Evolutionary conservation across 2,329 filamentous ascomycete genomes (phyloP).

Genomic region (Graphium sp.): DNA sequence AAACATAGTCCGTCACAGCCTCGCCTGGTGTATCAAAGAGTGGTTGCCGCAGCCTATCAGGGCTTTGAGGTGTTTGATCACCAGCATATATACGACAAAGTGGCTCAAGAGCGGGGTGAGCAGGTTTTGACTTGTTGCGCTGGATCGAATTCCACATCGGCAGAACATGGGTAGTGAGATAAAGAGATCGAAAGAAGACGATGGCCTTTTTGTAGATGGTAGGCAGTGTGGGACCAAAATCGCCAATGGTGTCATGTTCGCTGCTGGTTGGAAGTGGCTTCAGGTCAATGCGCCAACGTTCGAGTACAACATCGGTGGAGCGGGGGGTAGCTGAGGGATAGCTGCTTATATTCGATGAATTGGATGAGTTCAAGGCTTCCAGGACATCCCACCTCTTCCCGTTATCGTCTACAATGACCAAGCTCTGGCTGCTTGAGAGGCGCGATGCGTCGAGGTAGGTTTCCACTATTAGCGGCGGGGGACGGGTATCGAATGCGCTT

Average conservation of each 20-base stretch:
- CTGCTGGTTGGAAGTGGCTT: conserved; percentile 31
- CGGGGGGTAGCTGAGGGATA: conserved; percentile 22
- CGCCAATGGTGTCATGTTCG: conserved; percentile 31
- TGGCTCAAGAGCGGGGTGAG: conserved; percentile 50
- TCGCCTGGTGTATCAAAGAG: conserved; percentile 46
- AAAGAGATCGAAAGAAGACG: conserved; percentile 81
- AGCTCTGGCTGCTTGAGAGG: conserved; percentile 67
- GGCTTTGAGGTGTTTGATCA: conserved; percentile 31
- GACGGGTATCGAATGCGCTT: conserved; percentile 59
- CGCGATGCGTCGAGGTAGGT: conserved; percentile 70
- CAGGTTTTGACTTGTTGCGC: conserved; percentile 55
- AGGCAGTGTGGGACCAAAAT: conserved; percentile 51
- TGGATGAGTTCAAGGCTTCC: conserved; percentile 58
- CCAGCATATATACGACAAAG: conserved; percentile 64
- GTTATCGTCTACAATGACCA: conserved; percentile 75
- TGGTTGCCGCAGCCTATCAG: conserved; percentile 56
- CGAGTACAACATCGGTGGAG: conserved; percentile 63
- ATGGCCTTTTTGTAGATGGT: conserved; percentile 96
- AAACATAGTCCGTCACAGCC: conserved; percentile 59
- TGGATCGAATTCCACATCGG: conserved; percentile 74
- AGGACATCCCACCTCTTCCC: conserved; percentile 88
- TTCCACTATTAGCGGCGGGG: conserved; percentile 77
- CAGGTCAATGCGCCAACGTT: conserved; percentile 80
- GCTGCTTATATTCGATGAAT: conserved; percentile 30
- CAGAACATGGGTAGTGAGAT: conserved; percentile 63